Base-by-base conservation (phyloP, 1,284 basidiomycete species). In the Puccinia hordei region DNA sequence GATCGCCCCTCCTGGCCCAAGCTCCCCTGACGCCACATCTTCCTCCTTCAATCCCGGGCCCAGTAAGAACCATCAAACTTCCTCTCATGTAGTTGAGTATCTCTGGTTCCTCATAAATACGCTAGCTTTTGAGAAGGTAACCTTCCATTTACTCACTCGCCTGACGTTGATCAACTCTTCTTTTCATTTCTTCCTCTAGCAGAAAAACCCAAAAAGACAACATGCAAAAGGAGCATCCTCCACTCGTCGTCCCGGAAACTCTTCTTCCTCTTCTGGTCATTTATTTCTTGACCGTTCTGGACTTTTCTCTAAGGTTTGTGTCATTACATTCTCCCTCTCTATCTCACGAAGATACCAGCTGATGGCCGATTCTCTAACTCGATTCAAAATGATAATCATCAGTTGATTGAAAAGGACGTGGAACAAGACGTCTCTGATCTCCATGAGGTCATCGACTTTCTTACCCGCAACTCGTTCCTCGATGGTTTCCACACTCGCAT, bases 371-470 rank as follows among this genome's bases (percentile, higher is more conserved):
- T 27, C 13, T 33, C n/a, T 12, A 59, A 59, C 30, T 59, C 24
- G 24, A 33, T 33, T 22, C 12, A 61, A 4, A 66, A 66, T n/a
- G n/a, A n/a, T n/a, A n/a, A n/a, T n/a, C n/a, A n/a, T n/a, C 6
- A 77, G 74, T 55, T 77, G 41, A 66, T 77, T 19, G 74, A 77
- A 53, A 65, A 77, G 27, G 74, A 77, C 27, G 30, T 77, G 9
- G 33, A 77, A 38, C 74, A 77, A 68, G 74, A 77, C 24, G 44
- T 77, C 22, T 49, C 61, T 12, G 74, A 77, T 57, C 46, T 77
- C 30, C 17, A 30, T 24, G 49, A 61, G 1, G 46, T 68, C 5
- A 77, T 77, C 24, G 51, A 68, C 10, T 77, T 77, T n/a, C 30
- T 77, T 24, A 51, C 30, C 35, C 44, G 46, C 9, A 77, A 77